Base-by-base conservation (phyloP, 495 filamentous ascomycete genomes). In the Amorphotheca resinae region DNA sequence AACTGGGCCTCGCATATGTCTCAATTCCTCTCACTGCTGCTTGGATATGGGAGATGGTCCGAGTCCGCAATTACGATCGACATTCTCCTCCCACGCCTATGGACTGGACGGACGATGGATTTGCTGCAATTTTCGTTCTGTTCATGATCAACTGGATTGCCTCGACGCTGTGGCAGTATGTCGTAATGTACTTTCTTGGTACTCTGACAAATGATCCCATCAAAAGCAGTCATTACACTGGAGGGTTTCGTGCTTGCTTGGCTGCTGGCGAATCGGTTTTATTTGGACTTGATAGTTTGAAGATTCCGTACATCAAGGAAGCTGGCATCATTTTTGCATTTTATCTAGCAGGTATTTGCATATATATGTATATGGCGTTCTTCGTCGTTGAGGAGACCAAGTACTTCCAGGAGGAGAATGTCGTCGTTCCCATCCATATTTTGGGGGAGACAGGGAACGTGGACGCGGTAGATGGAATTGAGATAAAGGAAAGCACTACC, bases 291-390 rank as follows among this genome's bases (percentile, higher is more conserved):
- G 22, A 41, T 14, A 28, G 22, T 30, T 12, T 30, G 26, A 6
- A 7, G 7, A 12, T 30, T 26, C 38, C 38, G 22, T 41, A 41
- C 30, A 16, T 28, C 3, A 41, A 41, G 23, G 38, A 41, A 22
- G 38, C 38, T 41, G 38, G 38, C 3, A 31, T 41, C 22, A 28
- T 41, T 17, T 41, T 41, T 17, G 38, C 38, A 3, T 41, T 41
- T 14, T 41, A 41, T 16, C 3, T 31, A 3, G 16, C 38, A 4
- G 22, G 38, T 4, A 17, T 41, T 9, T 31, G 21, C 16, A 17
- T 41, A 4, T 41, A 28, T 23, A 16, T 14, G 9, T 41, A 41
- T 31, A 26, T 41, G 38, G 38, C 38, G 4, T 9, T 31, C 7
- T 41, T 41, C 23, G 12, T 28, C n/a, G 25, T 41, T 17, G 25